Conservation (phyloP, 2,329 filamentous ascomycete species). For the Diplocarpon rosae region DNA sequence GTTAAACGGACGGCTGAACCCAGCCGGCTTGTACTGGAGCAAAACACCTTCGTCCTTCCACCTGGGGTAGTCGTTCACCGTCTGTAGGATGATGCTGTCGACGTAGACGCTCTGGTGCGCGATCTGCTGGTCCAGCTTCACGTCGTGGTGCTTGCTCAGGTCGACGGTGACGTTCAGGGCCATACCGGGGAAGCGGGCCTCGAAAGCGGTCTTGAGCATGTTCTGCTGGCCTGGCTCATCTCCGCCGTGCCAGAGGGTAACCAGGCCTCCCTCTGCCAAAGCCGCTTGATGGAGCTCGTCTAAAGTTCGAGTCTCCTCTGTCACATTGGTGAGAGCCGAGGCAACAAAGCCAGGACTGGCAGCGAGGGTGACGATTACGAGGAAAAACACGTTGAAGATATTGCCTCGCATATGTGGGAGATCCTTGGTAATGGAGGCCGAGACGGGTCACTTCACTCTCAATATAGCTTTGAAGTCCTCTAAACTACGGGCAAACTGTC, state of each 20-base stretch:
- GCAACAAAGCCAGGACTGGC: too few relatives aligned
- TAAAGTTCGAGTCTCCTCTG: constrained; percentile 38
- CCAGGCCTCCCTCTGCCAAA: constrained; percentile 34
- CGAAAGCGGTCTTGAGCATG: constrained; percentile 20
- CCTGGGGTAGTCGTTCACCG: constrained; percentile 39
- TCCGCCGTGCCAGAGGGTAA: constrained; percentile 40
- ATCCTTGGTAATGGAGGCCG: too few relatives aligned
- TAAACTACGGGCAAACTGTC: too few relatives aligned
- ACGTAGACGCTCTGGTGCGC: constrained; percentile 30
- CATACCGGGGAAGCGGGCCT: not conserved
- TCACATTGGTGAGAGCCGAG: too few relatives aligned
- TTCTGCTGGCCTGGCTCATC: constrained; percentile 32
- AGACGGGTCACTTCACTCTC: too few relatives aligned
- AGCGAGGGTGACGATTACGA: too few relatives aligned
- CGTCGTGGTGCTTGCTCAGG: constrained; percentile 44
- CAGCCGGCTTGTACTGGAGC: constrained; percentile 37
- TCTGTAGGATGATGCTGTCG: constrained; percentile 40
- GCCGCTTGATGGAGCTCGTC: constrained; percentile 41
- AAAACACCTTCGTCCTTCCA: constrained; percentile 33
- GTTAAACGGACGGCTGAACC: constrained; percentile 29
- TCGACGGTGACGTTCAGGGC: constrained; percentile 13
- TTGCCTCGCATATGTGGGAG: too few relatives aligned
- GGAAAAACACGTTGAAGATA: too few relatives aligned
- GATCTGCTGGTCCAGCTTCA: constrained; percentile 35
- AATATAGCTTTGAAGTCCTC: too few relatives aligned